A percentile compares a stretch with the other conserved stretches of the same genome.
Conservation (phyloP, 257 asterid species). For the Solanum paucissectum region DNA sequence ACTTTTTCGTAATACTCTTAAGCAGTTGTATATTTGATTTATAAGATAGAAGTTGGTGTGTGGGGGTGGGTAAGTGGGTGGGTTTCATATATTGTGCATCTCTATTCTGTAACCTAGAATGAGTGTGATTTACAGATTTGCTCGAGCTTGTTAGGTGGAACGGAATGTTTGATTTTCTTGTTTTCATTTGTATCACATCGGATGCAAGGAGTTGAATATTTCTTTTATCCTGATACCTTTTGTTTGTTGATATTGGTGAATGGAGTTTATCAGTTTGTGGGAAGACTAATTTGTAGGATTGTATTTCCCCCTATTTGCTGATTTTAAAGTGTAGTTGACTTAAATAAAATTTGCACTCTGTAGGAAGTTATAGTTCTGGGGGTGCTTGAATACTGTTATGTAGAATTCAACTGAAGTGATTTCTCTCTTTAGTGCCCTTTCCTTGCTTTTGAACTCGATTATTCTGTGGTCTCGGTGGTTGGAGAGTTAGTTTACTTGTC, state of each 20-base stretch:
- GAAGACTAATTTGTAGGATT: not conserved
- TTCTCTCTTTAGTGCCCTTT: not conserved
- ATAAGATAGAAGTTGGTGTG: not conserved
- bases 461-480: not conserved
- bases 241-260: not conserved
- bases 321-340: not conserved
- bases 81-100: not conserved
- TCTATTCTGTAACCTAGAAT: not conserved
- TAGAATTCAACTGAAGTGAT: not conserved
- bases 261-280: not conserved
- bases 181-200: not conserved
- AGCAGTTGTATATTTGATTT: not conserved
- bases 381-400: not conserved
- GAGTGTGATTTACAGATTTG: not conserved
- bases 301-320: not conserved
- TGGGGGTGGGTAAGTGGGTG: not conserved
- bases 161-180: not conserved
- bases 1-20: not conserved
- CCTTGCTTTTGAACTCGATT: not conserved
- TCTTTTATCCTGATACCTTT: not conserved
- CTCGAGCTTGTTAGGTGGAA: not conserved
- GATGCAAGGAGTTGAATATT: not conserved
- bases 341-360: not conserved
- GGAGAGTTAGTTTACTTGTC: not conserved
- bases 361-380: not conserved